These are phyloP conservation scores for Hyaloscypha bicolor DNA, from an alignment of 495 filamentous ascomycete genomes.

Conservation along the genomic window DNA sequence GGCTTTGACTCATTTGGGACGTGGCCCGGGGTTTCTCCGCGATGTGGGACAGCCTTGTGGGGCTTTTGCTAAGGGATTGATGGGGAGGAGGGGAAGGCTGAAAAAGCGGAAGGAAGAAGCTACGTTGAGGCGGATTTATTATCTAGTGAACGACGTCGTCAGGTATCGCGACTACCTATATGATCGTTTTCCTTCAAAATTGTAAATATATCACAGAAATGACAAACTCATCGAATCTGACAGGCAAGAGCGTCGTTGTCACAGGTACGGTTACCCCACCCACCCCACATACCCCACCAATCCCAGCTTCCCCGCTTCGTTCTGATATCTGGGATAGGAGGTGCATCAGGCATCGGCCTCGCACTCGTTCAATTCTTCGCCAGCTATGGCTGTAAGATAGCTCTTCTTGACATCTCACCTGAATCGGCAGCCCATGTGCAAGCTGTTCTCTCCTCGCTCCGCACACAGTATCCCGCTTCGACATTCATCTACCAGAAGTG, in stretches of 20 bases:
- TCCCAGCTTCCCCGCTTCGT: not conserved
- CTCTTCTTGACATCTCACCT: slow-evolving; percentile 54
- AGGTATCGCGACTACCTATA: not conserved
- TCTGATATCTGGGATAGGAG: slow-evolving; percentile 37
- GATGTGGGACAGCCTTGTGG: slow-evolving; percentile 6
- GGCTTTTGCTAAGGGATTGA: not conserved
- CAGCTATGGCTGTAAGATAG: slow-evolving; percentile 45
- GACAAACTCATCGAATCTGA: not conserved
- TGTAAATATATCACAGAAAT: not conserved
- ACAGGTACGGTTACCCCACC: slow-evolving; percentile 7
- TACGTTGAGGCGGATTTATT: too few species aligned
- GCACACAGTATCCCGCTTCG: slow-evolving; percentile 39
- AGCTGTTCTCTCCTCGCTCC: slow-evolving; percentile 36
- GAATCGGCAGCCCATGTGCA: slow-evolving; percentile 31
- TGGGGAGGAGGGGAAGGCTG: not conserved
- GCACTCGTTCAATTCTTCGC: slow-evolving; percentile 51
- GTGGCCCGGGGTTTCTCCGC: slow-evolving; percentile 1
- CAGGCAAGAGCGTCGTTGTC: slow-evolving; percentile 15
- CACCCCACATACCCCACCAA: not conserved
- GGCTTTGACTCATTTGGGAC: too few species aligned
- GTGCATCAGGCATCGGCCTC: slow-evolving; percentile 57
- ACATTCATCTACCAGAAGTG: slow-evolving; percentile 40
- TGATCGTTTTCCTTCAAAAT: not conserved
- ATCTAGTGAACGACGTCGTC: too few species aligned
- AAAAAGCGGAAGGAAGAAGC: not conserved